phyloP scores from a whole-genome alignment of 2,329 filamentous ascomycete genomes.

The Aspergillus pseudonomiae region DNA sequence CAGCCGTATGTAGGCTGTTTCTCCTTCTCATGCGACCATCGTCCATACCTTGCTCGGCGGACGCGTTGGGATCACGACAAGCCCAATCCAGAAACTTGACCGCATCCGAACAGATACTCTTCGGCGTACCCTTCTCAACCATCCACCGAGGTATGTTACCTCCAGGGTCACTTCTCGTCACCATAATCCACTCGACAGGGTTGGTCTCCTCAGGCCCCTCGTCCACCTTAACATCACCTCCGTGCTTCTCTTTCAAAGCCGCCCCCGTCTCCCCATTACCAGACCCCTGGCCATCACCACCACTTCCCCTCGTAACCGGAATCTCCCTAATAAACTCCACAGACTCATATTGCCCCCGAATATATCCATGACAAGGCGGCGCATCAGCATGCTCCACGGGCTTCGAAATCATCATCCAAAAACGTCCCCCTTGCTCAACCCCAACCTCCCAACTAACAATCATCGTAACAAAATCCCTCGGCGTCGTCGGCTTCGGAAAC shows the following conservation, averaged over 20 bases:
- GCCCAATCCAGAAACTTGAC: conserved; percentile 83
- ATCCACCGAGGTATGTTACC: conserved; percentile 87
- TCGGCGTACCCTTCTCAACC: conserved; percentile 86
- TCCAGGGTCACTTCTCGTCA: conserved; percentile 84
- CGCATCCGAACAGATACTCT: conserved; percentile 76
- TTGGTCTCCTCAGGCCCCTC: conserved; percentile 58
- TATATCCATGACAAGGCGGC: conserved; percentile 70
- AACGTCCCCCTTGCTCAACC: conserved; percentile 51
- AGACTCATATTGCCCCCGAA: conserved; percentile 85
- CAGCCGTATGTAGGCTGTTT: conserved; percentile 3
- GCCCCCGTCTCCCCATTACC: conserved; percentile 12
- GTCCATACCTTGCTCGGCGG: conserved; percentile 30
- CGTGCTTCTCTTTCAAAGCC: too few relatives aligned
- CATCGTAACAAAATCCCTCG: conserved; percentile 83
- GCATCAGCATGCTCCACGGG: conserved; percentile 78
- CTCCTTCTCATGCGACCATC: background rate
- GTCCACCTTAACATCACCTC: conserved; percentile 13
- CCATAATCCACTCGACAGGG: conserved; percentile 89
- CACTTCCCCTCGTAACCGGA: conserved; percentile 41
- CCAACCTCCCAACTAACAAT: conserved; percentile 64
- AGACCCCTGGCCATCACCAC: background rate
- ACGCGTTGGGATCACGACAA: conserved; percentile 52
- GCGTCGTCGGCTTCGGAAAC: conserved; percentile 85
- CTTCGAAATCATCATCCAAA: conserved; percentile 86
- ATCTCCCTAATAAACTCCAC: conserved; percentile 90